A percentile compares a stretch with the other conserved stretches of the same genome.
phyloP scores from a whole-genome alignment of 2,329 filamentous ascomycete species.

The Fusarium compactum region DNA sequence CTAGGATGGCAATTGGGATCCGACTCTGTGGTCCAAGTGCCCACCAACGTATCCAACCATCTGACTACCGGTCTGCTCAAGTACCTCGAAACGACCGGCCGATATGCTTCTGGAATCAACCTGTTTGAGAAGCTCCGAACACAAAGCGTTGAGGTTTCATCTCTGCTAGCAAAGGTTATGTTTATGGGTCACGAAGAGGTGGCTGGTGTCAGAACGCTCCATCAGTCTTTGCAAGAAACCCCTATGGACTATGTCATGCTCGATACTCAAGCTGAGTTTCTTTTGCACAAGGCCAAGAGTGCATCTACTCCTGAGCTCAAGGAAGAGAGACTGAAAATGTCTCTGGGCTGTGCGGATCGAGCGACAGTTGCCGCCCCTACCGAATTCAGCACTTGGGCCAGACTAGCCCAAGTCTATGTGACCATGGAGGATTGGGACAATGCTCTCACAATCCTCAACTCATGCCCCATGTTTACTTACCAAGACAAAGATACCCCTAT shows the following conservation, averaged over 20 bases:
- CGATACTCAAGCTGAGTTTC: constrained; percentile 92
- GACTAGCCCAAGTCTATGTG: constrained; percentile 93
- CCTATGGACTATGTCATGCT: constrained; percentile 99
- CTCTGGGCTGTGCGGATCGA: constrained; percentile 91
- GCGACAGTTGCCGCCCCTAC: constrained; percentile 95
- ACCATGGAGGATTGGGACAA: constrained; percentile 96
- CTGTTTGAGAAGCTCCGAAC: constrained; percentile 95
- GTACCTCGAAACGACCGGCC: constrained; percentile 95
- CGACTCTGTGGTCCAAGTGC: constrained; percentile 96
- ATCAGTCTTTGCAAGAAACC: constrained; percentile 88
- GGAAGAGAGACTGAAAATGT: constrained; percentile 81
- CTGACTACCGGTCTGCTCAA: constrained; percentile 91
- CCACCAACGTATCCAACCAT: constrained; percentile 96
- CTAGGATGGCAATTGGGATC: constrained; percentile 94
- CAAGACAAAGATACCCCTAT: constrained; percentile 97
- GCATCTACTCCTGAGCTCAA: constrained; percentile 66
- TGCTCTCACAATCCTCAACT: constrained; percentile 93
- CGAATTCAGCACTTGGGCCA: constrained; percentile 97
- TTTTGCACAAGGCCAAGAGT: constrained; percentile 81
- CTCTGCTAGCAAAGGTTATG: constrained; percentile 88
- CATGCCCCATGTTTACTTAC: constrained; percentile 99
- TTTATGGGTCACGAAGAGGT: constrained; percentile 98
- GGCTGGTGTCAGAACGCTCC: constrained; percentile 88
- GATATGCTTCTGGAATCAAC: constrained; percentile 95
- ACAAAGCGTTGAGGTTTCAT: constrained; percentile 93